Evolutionary conservation across 176 grass and related monocot genomes (phyloP), one percentile per base, ranked within the genome.

Genomic region (Oryza glaberrima): DNA sequence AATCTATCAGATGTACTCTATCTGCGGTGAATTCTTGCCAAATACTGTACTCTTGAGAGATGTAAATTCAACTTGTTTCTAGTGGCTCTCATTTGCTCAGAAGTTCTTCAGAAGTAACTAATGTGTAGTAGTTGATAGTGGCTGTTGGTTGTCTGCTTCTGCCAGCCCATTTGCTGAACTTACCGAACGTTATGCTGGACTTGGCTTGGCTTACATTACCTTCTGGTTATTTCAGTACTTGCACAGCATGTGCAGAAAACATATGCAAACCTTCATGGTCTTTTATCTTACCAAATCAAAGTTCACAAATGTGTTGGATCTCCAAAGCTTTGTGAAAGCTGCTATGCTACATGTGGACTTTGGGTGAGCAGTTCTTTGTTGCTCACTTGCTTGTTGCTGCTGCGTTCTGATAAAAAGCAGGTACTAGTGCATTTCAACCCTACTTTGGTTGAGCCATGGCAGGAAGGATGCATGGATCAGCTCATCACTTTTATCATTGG

Each of bases 41-140:
- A 87, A 63, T 69, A 28, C 44, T 34, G 7, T 76, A 51, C 30
- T 70, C 65, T 25, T 79, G 26, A 19, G 69, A 75, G 47, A 51
- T 84, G 84, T 84, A 84, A 87, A 83, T 83, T 67, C 67, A 85
- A 51, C 32, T 74, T 68, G 7, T 35, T n/a, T 65, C 9, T 67
- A 47, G 22, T 77, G 16, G 54, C 69, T 47, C 80, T 84, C 6
- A 15, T 69, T 61, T 66, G 22, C 8, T 20, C 22, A 13, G 22
- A 66, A 63, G 73, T 78, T 36, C 35, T 5, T 74, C n/a, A 43
- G 38, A 73, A 86, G 38, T 14, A 69, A 60, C 2, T 28, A n/a
- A 19, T 77, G 17, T 79, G 12, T 46, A n/a, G 28, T 81, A n/a
- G 28, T 81, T 34, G 32, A 41, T 11, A 70, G 14, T 43, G 26